phyloP scores from a whole-genome alignment of 208 protist species.

The Phytomonas sp. region DNA sequence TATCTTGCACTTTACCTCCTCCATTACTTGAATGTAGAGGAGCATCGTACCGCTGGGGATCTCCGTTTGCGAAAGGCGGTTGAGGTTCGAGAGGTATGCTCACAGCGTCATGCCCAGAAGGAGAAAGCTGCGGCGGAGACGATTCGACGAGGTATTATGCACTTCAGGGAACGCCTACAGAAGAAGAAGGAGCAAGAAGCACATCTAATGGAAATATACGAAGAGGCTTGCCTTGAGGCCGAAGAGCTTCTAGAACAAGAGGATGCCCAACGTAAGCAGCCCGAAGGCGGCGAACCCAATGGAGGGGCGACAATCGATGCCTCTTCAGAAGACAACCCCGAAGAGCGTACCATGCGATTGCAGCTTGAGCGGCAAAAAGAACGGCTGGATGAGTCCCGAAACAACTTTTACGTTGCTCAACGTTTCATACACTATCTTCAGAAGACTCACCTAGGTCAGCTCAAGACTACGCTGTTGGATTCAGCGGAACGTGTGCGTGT shows the following conservation, averaged over 20 bases:
- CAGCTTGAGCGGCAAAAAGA: slow-evolving; percentile 33
- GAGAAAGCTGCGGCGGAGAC: slow-evolving; percentile 65
- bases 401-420: slow-evolving; percentile 57
- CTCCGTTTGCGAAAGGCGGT: slow-evolving; percentile 29
- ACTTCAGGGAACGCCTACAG: slow-evolving; percentile 26
- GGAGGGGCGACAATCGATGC: slow-evolving; percentile 11
- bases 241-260: slow-evolving; percentile 64
- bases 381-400: slow-evolving; percentile 31
- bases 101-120: slow-evolving; percentile 25
- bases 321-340: slow-evolving; percentile 10
- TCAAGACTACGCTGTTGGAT: slow-evolving; percentile 46
- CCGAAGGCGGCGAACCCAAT: neutral
- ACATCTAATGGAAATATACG: slow-evolving; percentile 38
- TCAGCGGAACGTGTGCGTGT: slow-evolving; percentile 41
- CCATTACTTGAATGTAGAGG: slow-evolving; percentile 78
- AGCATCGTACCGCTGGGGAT: slow-evolving; percentile 26
- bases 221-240: slow-evolving; percentile 46
- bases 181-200: slow-evolving; percentile 36
- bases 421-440: slow-evolving; percentile 60
- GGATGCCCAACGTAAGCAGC: slow-evolving; percentile 13
- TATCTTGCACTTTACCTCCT: slow-evolving; percentile 85
- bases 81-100: slow-evolving; percentile 45
- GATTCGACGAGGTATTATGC: slow-evolving; percentile 63
- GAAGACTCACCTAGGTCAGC: slow-evolving; percentile 45
- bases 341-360: slow-evolving; percentile 10